Conservation (phyloP, 1,284 basidiomycete genomes). For the Irpex lacteus region DNA sequence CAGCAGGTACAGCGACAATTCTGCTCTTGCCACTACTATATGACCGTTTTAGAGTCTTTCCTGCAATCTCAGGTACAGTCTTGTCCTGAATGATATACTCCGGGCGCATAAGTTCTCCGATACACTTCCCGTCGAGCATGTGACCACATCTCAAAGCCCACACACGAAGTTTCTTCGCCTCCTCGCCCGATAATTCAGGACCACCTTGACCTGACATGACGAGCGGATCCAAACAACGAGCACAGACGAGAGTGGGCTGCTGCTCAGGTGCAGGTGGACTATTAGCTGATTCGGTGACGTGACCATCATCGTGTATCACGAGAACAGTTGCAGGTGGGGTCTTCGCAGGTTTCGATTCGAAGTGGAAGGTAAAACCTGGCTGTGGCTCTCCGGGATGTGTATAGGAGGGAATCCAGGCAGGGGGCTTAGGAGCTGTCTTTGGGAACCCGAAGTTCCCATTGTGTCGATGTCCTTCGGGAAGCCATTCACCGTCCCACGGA, state of each 20-base stretch:
- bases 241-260: slow-evolving; percentile 51
- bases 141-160: slow-evolving; percentile 76
- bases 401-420: slow-evolving; percentile 49
- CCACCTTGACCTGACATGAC: slow-evolving; percentile 30
- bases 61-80: slow-evolving; percentile 2
- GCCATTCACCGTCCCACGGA: slow-evolving; percentile 2
- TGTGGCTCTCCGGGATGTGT: slow-evolving; percentile 56
- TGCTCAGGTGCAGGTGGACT: slow-evolving; percentile 22
- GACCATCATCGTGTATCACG: slow-evolving; percentile 28
- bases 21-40: slow-evolving; percentile 40
- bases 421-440: slow-evolving; percentile 31
- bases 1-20: background rate
- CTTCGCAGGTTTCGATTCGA: slow-evolving; percentile 36
- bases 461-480: background rate
- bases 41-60: background rate
- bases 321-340: slow-evolving; percentile 19
- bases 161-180: slow-evolving; percentile 40
- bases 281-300: slow-evolving; percentile 25
- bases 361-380: slow-evolving; percentile 64
- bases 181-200: slow-evolving; percentile 24
- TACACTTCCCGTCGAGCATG: slow-evolving; percentile 72
- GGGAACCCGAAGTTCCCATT: slow-evolving; percentile 1
- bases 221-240: slow-evolving; percentile 56
- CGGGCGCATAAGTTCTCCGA: slow-evolving; percentile 54
- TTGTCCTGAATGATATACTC: slow-evolving; percentile 11